These are phyloP conservation scores for Moniliophthora roreri DNA, from an alignment of 1,284 basidiomycete genomes.

Conservation along the genomic window DNA sequence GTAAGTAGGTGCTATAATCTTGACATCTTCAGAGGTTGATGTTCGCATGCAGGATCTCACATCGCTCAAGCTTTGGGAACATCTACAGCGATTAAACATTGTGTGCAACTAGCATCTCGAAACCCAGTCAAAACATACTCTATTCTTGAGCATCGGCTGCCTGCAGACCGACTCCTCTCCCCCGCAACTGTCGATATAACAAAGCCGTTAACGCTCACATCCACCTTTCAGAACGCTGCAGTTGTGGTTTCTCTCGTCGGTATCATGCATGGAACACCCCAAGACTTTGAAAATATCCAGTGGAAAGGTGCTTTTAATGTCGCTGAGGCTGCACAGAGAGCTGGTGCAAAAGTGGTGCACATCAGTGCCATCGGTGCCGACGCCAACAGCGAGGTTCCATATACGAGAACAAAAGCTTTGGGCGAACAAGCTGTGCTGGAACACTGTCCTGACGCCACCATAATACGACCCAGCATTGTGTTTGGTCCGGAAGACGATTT, in stretches of 20 bases:
- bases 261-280: constrained; percentile 53
- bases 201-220: constrained; percentile 39
- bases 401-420: constrained; percentile 62
- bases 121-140: constrained; percentile 42
- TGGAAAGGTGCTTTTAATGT: constrained; percentile 66
- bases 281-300: constrained; percentile 60
- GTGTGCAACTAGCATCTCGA: constrained; percentile 56
- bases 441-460: constrained; percentile 52
- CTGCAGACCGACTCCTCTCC: constrained; percentile 36
- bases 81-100: constrained; percentile 25
- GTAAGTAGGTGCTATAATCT: constrained; percentile 30
- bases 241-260: constrained; percentile 67
- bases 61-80: constrained; percentile 46
- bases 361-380: constrained; percentile 65
- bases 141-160: constrained; percentile 25
- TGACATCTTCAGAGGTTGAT: not conserved
- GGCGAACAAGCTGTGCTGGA: constrained; percentile 54
- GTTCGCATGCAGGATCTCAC: constrained; percentile 43
- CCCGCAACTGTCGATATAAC: constrained; percentile 57
- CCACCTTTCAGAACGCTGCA: constrained; percentile 51
- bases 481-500: constrained; percentile 75
- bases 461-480: constrained; percentile 67
- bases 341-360: constrained; percentile 57
- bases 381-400: constrained; percentile 44
- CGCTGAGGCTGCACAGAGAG: constrained; percentile 43